Percentiles rank a stretch among this genome's conserved stretches.
These are phyloP conservation scores for Agrostemma githago DNA, from an alignment of 148 eudicot genomes.

Conservation along the genomic window DNA sequence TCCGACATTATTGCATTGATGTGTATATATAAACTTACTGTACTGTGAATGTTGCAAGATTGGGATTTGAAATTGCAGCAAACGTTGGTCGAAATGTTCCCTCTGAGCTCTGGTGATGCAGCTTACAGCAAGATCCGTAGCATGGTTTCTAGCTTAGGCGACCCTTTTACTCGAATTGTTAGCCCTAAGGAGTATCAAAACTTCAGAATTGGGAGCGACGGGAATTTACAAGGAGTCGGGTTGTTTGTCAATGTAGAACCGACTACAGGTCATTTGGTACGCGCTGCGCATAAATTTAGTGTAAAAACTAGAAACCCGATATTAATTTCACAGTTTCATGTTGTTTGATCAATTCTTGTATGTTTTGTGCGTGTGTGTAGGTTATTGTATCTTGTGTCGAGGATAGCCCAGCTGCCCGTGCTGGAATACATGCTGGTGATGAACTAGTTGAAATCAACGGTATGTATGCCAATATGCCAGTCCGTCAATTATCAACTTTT, in stretches of 20 bases:
- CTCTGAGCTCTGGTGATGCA: constrained; percentile 86
- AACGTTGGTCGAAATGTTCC: constrained; percentile 98
- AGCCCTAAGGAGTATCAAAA: constrained; percentile 97
- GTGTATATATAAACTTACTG: background rate
- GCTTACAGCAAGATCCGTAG: constrained; percentile 79
- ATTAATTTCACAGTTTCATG: background rate
- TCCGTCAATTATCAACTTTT: background rate
- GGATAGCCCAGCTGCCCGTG: constrained; percentile 88
- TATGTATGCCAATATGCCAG: constrained; percentile 13
- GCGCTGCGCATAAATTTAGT: constrained; percentile 15
- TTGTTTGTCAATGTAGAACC: constrained; percentile 76
- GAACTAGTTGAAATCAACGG: constrained; percentile 88
- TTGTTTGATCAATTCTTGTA: background rate
- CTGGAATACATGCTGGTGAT: constrained; percentile 87
- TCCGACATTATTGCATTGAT: background rate
- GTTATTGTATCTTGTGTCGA: constrained; percentile 77
- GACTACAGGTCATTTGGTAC: constrained; percentile 74
- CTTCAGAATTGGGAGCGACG: constrained; percentile 91
- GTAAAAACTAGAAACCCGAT: background rate
- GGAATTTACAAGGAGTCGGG: constrained; percentile 96
- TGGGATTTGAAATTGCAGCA: constrained; percentile 95
- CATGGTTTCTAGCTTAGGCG: constrained; percentile 92
- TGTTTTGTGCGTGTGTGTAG: constrained; percentile 32
- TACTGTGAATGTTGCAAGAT: constrained; percentile 37
- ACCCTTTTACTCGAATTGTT: constrained; percentile 87